These are phyloP conservation scores for Kodamaea anthophila DNA, from an alignment of 1,139 yeast species.

Conservation along the genomic window DNA sequence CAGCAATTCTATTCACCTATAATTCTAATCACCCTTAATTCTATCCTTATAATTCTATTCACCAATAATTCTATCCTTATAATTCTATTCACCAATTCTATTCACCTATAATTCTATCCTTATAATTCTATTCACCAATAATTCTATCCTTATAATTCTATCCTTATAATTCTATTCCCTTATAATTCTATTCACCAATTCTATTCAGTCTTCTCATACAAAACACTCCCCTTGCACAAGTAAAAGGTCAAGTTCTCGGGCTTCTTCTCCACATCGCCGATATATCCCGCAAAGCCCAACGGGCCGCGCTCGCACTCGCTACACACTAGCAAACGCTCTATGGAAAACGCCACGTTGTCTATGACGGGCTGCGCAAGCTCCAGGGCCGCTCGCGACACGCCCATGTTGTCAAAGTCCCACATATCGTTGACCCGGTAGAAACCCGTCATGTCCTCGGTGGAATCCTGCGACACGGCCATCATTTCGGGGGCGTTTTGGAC, in stretches of 20 bases:
- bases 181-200: background rate
- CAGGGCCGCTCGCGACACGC: constrained; percentile 52
- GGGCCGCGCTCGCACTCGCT: constrained; percentile 77
- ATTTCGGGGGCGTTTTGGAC: constrained; percentile 28
- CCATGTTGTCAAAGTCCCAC: constrained; percentile 76
- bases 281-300: constrained; percentile 55
- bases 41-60: background rate
- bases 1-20: too few species aligned
- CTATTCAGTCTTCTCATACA: constrained; percentile 22
- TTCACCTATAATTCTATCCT: too few species aligned
- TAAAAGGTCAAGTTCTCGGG: constrained; percentile 39
- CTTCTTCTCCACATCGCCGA: constrained; percentile 20
- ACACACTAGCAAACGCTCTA: constrained; percentile 53
- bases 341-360: constrained; percentile 17
- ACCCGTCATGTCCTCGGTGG: constrained; percentile 5
- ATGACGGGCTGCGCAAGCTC: constrained; percentile 16
- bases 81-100: too few species aligned
- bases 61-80: too few species aligned
- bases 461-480: constrained; percentile 14
- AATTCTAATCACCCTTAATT: too few species aligned
- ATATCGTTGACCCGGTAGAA: constrained; percentile 47
- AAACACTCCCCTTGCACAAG: constrained; percentile 38
- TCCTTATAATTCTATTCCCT: too few species aligned
- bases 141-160: background rate
- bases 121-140: too few species aligned